These are phyloP conservation scores for Fusarium stilboides DNA, from an alignment of 2,329 filamentous ascomycete species.

Conservation along the genomic window DNA sequence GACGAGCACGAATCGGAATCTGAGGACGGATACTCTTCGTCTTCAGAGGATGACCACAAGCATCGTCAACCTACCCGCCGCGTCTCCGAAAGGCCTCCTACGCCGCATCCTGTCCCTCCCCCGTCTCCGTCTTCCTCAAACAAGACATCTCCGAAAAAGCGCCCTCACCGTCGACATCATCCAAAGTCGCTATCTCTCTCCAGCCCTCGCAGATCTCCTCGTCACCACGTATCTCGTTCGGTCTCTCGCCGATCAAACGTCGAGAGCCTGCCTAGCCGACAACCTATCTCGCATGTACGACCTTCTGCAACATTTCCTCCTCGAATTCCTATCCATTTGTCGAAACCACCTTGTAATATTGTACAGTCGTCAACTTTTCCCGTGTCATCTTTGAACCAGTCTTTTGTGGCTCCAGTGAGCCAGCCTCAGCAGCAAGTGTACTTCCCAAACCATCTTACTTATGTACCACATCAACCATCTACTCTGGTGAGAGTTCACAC, in stretches of 20 bases:
- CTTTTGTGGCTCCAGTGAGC: conserved; percentile 29
- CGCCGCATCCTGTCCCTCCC: conserved; percentile 2
- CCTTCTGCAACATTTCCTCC: conserved; percentile 41
- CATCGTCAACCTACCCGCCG: not conserved
- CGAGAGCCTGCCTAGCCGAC: conserved; percentile 11
- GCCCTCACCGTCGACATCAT: conserved; percentile 5
- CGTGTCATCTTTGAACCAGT: conserved; percentile 29
- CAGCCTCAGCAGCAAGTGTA: conserved; percentile 43
- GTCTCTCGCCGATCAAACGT: conserved; percentile 23
- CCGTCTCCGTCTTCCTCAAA: conserved; percentile 16
- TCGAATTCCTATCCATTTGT: conserved; percentile 33
- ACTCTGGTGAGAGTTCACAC: conserved; percentile 23
- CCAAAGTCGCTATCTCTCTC: conserved; percentile 17
- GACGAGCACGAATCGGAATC: conserved; percentile 15
- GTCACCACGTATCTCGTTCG: conserved; percentile 19
- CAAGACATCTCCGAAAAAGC: conserved; percentile 14
- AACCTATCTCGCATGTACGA: conserved; percentile 40
- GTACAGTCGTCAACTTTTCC: conserved; percentile 31
- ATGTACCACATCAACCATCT: conserved; percentile 24
- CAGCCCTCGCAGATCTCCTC: conserved; percentile 19
- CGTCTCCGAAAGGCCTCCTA: conserved; percentile 13
- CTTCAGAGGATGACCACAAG: conserved; percentile 19
- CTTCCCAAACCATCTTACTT: conserved; percentile 41
- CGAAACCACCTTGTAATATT: conserved; percentile 36
- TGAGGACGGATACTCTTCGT: conserved; percentile 16